These are phyloP conservation scores for Rubroboletus pulcherrimus DNA, from an alignment of 768 basidiomycete species.

Conservation along the genomic window DNA sequence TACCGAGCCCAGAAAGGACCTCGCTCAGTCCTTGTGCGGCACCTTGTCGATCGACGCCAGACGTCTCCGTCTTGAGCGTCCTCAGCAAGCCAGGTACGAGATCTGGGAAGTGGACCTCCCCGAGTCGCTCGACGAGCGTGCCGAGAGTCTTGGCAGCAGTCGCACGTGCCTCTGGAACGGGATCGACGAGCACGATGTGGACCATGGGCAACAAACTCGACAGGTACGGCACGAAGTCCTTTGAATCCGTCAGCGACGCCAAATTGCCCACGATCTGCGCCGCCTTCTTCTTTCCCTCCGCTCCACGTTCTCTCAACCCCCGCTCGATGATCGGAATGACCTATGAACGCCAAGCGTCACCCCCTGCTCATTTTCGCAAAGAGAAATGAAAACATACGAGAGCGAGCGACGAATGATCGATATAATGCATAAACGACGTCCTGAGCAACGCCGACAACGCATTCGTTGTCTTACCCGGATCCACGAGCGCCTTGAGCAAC, in stretches of 20 bases:
- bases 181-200: conserved; percentile 89
- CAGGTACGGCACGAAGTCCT: conserved; percentile 96
- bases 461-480: conserved; percentile 85
- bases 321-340: conserved; percentile 94
- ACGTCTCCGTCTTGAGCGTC: conserved; percentile 88
- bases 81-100: conserved; percentile 85
- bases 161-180: conserved; percentile 95
- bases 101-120: conserved; percentile 93
- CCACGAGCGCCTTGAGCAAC: conserved; percentile 91
- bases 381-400: conserved; percentile 44
- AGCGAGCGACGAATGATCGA: conserved; percentile 94
- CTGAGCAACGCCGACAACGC: conserved; percentile 85
- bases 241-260: conserved; percentile 81
- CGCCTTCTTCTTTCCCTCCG: conserved; percentile 93
- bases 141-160: conserved; percentile 97
- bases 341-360: conserved; percentile 33
- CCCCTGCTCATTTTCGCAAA: not conserved
- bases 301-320: conserved; percentile 85
- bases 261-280: conserved; percentile 98
- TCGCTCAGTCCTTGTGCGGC: conserved; percentile 97
- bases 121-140: conserved; percentile 92
- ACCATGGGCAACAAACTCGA: conserved; percentile 84
- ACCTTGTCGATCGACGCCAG: conserved; percentile 95
- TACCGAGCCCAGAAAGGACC: conserved; percentile 93
- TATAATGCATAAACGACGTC: conserved; percentile 96